Base-by-base conservation (phyloP, 116 monocot genomes). In the Thalassia testudinum region DNA sequence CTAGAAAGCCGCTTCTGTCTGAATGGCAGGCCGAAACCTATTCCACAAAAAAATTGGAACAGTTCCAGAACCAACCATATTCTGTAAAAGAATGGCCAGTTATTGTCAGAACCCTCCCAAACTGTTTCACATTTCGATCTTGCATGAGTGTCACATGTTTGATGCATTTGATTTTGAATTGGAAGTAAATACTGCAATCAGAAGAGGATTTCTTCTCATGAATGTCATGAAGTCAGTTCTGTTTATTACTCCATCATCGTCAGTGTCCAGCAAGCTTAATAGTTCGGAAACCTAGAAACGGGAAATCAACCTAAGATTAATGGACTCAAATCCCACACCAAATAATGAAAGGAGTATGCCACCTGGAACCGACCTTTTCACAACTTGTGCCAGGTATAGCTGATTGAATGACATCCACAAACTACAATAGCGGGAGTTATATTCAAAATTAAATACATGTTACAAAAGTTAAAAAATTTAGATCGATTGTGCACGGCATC, bases 151-250 rank as follows among this genome's bases (percentile, higher is more conserved):
- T n/a, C n/a, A n/a, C n/a, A 17, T 49, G 22, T 67, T 52, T 20
- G 43, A 14, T 30, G 28, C 26, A n/a, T 22, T 37, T 22, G 18
- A 17, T 26, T 49, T 61, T 17, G 17, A 48, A 24, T 54, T 24
- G 18, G 28, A 42, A 24, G 24, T 20, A 60, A 81, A 78, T 24
- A 75, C 28, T 21, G 81, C 72, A 34, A 81, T 55, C 27, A 86
- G 43, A 14, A 77, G 50, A 1, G 81, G 78, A 52, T 72, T 72
- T 43, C 59, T 86, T 27, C 44, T 23, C 23, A 86, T 59, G 55
- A 66, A 78, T 14, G 53, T 40, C 70, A 81, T 57, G 38, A 80
- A 80, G 37, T 77, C 80, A 52, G 65, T 64, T 69, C 62, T 66
- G 30, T 62, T 60, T 47, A 86, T 50, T 8, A 20, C 16, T 16